Conservation (phyloP, 768 basidiomycete species). For the Mrakia blollopis region DNA sequence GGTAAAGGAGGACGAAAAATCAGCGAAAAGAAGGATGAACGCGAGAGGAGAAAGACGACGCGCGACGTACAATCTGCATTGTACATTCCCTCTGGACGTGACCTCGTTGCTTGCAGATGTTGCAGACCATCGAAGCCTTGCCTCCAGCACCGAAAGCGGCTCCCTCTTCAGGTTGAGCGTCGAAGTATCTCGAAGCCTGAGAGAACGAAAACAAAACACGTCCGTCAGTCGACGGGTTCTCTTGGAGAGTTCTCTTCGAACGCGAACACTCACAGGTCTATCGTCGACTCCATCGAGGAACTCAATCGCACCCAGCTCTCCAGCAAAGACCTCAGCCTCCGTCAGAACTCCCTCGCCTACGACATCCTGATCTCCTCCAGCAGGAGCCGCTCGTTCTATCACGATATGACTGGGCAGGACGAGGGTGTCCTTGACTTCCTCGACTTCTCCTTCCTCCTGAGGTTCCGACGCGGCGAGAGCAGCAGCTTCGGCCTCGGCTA, state of each 20-base stretch:
- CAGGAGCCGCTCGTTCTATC: constrained; percentile 8
- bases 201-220: background rate
- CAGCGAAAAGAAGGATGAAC: background rate
- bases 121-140: constrained; percentile 31
- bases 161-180: constrained; percentile 17
- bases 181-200: constrained; percentile 30
- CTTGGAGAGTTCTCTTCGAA: background rate
- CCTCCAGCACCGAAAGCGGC: constrained; percentile 16
- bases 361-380: background rate
- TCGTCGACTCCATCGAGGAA: constrained; percentile 31
- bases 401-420: constrained; percentile 29
- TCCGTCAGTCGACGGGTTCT: background rate
- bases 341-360: constrained; percentile 24
- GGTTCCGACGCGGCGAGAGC: background rate
- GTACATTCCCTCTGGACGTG: constrained; percentile 29
- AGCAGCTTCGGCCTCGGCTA: background rate
- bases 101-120: constrained; percentile 30
- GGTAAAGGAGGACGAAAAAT: background rate
- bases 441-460: background rate
- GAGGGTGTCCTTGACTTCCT: constrained; percentile 9
- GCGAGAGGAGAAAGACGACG: background rate
- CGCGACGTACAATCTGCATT: constrained; percentile 20
- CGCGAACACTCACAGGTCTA: constrained; percentile 14
- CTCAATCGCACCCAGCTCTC: constrained; percentile 30
- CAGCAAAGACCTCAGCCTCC: constrained; percentile 32